These are phyloP conservation scores for Macrophomina phaseolina DNA, from an alignment of 2,329 filamentous ascomycete species.

Conservation along the genomic window DNA sequence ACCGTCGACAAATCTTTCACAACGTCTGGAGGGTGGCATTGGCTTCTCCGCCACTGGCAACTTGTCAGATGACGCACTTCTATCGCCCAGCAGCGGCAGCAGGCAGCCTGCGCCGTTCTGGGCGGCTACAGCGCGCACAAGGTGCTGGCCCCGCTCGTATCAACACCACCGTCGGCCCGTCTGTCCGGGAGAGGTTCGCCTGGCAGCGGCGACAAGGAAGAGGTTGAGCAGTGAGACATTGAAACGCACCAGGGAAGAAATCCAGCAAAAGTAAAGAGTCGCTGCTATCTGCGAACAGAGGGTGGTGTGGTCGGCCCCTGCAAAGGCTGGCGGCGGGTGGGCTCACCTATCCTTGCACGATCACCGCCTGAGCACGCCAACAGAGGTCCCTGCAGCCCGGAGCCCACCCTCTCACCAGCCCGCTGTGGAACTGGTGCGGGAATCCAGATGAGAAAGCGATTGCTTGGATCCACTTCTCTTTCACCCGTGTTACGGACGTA, in stretches of 20 bases:
- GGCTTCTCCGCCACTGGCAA: background rate
- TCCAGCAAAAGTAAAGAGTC: constrained; percentile 8
- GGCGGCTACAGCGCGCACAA: constrained; percentile 4
- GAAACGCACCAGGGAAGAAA: background rate
- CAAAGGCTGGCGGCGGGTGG: constrained; percentile 3
- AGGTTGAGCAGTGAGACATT: background rate
- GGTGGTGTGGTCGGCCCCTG: constrained; percentile 24
- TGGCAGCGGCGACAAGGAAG: background rate
- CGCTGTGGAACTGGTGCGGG: constrained; percentile 13
- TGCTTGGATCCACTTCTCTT: constrained; percentile 17
- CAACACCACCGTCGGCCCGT: constrained; percentile 20
- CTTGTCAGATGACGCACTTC: constrained; percentile 4
- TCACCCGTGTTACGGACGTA: constrained; percentile 20
- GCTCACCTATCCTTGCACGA: constrained; percentile 38
- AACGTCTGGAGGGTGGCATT: background rate
- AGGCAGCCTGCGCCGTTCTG: background rate
- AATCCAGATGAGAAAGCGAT: constrained; percentile 9
- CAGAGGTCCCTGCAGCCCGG: constrained; percentile 20
- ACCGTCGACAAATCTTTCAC: constrained; percentile 6
- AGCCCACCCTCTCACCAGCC: constrained; percentile 2
- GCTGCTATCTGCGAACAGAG: constrained; percentile 18
- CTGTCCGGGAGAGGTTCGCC: background rate
- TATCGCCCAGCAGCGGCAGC: background rate
- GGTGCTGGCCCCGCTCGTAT: constrained; percentile 6
- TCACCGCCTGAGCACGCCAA: constrained; percentile 31